phyloP scores from a whole-genome alignment of 805 yeast genomes.

The Candida manassasensis region DNA sequence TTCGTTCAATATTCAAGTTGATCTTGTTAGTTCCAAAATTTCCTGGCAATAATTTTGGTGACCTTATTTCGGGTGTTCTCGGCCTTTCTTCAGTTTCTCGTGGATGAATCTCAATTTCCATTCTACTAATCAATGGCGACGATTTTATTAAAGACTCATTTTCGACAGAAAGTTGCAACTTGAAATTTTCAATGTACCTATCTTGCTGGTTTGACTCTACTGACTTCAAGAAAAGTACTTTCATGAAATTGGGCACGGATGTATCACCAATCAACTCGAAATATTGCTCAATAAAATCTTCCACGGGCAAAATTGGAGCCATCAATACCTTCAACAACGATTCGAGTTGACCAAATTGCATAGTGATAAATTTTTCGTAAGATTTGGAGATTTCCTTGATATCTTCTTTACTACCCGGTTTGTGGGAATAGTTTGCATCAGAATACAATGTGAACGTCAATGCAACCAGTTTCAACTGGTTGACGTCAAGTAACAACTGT shows the following conservation, averaged over 20 bases:
- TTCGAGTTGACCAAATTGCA: conserved; percentile 45
- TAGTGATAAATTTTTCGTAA: conserved; percentile 41
- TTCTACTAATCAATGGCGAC: conserved; percentile 25
- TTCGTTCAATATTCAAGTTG: conserved; percentile 39
- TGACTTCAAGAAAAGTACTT: conserved; percentile 62
- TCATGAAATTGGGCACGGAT: conserved; percentile 56
- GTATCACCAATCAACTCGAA: conserved; percentile 63
- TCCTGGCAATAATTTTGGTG: conserved; percentile 24
- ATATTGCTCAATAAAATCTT: conserved; percentile 60
- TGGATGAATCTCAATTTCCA: conserved; percentile 22
- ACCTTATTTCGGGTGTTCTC: conserved; percentile 15
- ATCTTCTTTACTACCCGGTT: conserved; percentile 15
- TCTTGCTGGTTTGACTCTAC: conserved; percentile 26
- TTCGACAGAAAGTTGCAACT: conserved; percentile 27
- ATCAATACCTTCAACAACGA: conserved; percentile 63
- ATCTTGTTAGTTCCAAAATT: conserved; percentile 26
- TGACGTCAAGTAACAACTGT: conserved; percentile 73
- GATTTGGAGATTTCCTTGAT: conserved; percentile 22
- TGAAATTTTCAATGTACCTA: conserved; percentile 35
- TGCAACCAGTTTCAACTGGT: conserved; percentile 55
- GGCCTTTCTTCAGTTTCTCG: conserved; percentile 2
- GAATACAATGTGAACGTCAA: conserved; percentile 37
- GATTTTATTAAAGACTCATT: conserved; percentile 21
- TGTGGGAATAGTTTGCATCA: conserved; percentile 31
- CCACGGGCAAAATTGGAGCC: conserved; percentile 57